Percentiles rank a stretch among this genome's conserved stretches.
Conservation (phyloP, 257 asterid genomes). For the Haberlea rhodopensis region DNA sequence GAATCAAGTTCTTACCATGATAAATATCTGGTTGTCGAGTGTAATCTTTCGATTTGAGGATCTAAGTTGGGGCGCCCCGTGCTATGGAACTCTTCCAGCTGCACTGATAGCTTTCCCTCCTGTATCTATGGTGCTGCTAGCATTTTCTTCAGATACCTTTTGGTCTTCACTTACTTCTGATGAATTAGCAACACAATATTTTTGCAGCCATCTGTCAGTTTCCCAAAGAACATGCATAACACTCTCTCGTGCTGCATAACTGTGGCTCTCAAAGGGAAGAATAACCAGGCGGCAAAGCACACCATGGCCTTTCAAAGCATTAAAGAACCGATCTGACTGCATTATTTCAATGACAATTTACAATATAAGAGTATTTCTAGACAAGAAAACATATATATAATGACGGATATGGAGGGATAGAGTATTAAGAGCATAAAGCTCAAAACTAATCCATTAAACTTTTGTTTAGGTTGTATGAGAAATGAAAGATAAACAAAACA, state of each 20-base stretch:
- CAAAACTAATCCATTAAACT: too few relatives aligned
- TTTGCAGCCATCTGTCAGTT: conserved; percentile 92
- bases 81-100: conserved; percentile 65
- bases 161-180: conserved; percentile 42
- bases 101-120: conserved; percentile 54
- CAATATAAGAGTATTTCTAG: too few relatives aligned
- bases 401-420: too few relatives aligned
- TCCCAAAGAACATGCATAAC: conserved; percentile 99
- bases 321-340: conserved; percentile 93
- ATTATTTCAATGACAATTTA: too few relatives aligned
- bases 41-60: too few relatives aligned
- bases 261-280: conserved; percentile 95
- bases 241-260: conserved; percentile 92
- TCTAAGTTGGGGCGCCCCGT: too few relatives aligned
- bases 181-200: conserved; percentile 49
- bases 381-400: too few relatives aligned
- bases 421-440: too few relatives aligned
- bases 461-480: too few relatives aligned
- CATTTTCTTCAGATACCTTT: conserved; percentile 24
- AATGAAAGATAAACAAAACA: too few relatives aligned
- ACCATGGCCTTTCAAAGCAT: conserved; percentile 98
- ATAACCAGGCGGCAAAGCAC: conserved; percentile 84
- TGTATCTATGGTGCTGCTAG: conserved; percentile 26
- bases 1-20: too few relatives aligned
- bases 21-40: too few relatives aligned